Conservation (phyloP, 306 rosid species). For the Vigna nakashimae region DNA sequence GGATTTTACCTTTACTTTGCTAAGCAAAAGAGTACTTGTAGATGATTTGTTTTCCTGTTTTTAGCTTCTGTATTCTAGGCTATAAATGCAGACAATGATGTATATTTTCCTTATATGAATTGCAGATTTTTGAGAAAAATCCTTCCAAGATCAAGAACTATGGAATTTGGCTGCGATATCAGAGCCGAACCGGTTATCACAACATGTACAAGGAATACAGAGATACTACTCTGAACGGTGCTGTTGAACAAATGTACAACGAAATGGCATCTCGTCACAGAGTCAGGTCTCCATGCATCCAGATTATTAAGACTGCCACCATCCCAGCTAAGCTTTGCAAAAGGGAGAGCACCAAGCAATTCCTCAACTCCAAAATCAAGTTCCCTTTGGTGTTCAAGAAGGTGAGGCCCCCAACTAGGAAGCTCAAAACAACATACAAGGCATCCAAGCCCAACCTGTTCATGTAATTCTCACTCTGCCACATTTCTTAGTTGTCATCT, state of each 20-base stretch:
- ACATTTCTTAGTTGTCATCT: slow-evolving; percentile 3
- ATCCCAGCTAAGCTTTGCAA: slow-evolving; percentile 82
- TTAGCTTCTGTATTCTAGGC: not conserved
- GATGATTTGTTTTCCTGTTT: not conserved
- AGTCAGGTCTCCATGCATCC: slow-evolving; percentile 81
- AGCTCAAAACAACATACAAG: slow-evolving; percentile 90
- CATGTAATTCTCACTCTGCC: slow-evolving; percentile 50
- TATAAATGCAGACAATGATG: not conserved
- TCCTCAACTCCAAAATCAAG: slow-evolving; percentile 82
- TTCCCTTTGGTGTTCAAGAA: slow-evolving; percentile 85
- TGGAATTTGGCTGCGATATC: slow-evolving; percentile 87
- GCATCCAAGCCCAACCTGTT: slow-evolving; percentile 80
- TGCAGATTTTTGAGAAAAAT: slow-evolving; percentile 80
- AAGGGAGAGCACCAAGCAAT: slow-evolving; percentile 85
- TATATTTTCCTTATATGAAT: not conserved
- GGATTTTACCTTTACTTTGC: not conserved
- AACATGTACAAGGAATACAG: slow-evolving; percentile 90
- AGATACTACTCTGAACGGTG: slow-evolving; percentile 81
- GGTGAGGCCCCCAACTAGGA: slow-evolving; percentile 80
- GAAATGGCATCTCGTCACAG: slow-evolving; percentile 90
- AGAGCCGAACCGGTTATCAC: slow-evolving; percentile 88
- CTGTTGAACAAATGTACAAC: slow-evolving; percentile 73
- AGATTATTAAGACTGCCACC: slow-evolving; percentile 85
- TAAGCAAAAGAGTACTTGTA: too few relatives aligned
- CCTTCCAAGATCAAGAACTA: slow-evolving; percentile 74